A percentile compares a stretch with the other conserved stretches of the same genome.
These are phyloP conservation scores for Fusarium caatingaense DNA, from an alignment of 2,329 filamentous ascomycete genomes.

Conservation along the genomic window DNA sequence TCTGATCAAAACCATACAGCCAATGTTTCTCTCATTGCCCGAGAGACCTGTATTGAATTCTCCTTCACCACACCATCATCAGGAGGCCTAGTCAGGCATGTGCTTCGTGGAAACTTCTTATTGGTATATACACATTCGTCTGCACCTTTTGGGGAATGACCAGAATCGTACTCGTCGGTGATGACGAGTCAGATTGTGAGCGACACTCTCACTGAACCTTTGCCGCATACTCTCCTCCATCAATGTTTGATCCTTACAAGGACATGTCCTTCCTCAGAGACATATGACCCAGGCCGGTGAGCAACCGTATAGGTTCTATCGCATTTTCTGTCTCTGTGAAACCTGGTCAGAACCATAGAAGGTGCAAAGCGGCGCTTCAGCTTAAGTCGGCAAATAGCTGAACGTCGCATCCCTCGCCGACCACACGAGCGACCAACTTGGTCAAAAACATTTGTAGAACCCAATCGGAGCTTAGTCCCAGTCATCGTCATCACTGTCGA, in stretches of 20 bases:
- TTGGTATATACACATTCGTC: background rate
- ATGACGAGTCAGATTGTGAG: background rate
- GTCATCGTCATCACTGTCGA: conserved; percentile 68
- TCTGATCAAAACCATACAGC: background rate
- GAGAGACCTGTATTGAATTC: background rate
- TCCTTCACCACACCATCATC: background rate
- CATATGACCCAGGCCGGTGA: background rate
- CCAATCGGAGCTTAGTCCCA: conserved; percentile 64
- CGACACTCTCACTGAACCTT: background rate
- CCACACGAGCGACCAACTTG: background rate
- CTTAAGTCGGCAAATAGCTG: background rate
- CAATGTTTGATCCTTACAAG: background rate
- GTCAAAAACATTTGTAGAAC: background rate
- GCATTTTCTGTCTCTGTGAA: background rate
- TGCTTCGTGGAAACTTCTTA: background rate
- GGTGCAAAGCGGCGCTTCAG: background rate
- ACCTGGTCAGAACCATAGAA: background rate
- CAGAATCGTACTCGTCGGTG: background rate
- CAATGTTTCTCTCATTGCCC: background rate
- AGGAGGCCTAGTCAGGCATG: background rate
- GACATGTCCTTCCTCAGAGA: background rate
- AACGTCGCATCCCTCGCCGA: background rate
- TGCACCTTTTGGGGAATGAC: background rate
- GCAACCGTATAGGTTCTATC: background rate
- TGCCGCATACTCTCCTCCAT: background rate